Base-by-base conservation (phyloP, 2,329 filamentous ascomycete genomes). In the Neofusicoccum cordaticola region DNA sequence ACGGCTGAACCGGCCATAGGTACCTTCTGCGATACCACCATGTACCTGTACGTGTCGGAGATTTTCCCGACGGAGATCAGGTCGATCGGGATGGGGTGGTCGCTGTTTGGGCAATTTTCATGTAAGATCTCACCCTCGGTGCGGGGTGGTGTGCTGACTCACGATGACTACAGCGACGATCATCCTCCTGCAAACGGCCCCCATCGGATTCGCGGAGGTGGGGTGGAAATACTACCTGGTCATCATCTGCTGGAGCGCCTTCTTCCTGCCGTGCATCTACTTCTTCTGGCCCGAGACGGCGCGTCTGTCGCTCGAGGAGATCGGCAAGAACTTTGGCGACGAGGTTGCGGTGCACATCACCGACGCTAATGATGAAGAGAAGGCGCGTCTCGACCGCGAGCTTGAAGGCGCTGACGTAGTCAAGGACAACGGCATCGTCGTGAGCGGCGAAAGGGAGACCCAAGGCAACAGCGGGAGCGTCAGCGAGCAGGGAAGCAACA, bases 211-310 rank as follows among this genome's bases (percentile, higher is more conserved):
- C 47, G 74, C 74, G 5, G 72, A 77, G 4, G 75, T 81, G 0
- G 80, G 80, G 5, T 84, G 82, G 82, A 83, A 82, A 69, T 84
- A 81, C 68, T 83, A 82, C 65, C 74, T 83, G 0, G 76, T 83
- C 31, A 77, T 66, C 56, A 65, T 66, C 42, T 48, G 47, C 45
- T 66, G 65, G 65, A 80, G 75, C 31, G 71, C 70, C 35, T 68
- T 79, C 57, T 80, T 80, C 65, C 75, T 81, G 66, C 79, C 79
- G 15, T 65, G 19, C 69, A 69, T 80, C 50, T 82, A 81, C 69
- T 78, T 81, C 68, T 82, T 76, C 71, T 81, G 65, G 63, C 69
- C 68, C 8, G 68, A 70, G 37, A 70, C 69, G 8, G 67, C 69
- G n/a, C 63, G 67, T 73, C 68, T 82, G 45, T 79, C 79, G 0